A percentile compares a stretch with the other conserved stretches of the same genome.
phyloP scores from a whole-genome alignment of 495 filamentous ascomycete genomes.

The Xylaria curta region DNA sequence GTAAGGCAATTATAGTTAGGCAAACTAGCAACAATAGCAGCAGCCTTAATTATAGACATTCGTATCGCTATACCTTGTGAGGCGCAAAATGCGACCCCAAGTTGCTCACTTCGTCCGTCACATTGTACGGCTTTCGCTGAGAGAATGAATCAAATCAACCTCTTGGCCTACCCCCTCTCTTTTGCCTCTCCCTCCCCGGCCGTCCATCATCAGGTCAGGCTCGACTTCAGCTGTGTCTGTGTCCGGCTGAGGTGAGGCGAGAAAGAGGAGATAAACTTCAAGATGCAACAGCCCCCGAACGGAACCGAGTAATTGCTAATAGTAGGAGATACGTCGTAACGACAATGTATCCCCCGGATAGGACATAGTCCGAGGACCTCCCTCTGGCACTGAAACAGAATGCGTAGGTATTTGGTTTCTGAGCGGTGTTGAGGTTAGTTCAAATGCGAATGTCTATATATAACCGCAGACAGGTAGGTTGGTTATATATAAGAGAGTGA shows the following conservation, averaged over 20 bases:
- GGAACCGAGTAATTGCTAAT: background rate
- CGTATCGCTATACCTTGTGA: background rate
- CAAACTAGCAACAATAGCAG: background rate
- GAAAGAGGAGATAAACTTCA: background rate
- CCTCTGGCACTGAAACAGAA: background rate
- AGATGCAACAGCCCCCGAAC: conserved; percentile 14
- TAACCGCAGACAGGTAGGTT: background rate
- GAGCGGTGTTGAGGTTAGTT: background rate
- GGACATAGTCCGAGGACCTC: background rate
- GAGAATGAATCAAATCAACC: background rate
- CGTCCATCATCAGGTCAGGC: background rate
- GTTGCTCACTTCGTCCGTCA: background rate
- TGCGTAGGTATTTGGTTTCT: conserved; percentile 2
- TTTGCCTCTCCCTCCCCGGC: background rate
- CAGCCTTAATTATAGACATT: conserved; percentile 16
- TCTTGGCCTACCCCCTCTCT: background rate
- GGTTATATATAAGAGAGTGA: conserved; percentile 8
- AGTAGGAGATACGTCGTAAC: background rate
- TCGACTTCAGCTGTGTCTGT: background rate
- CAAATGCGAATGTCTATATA: background rate
- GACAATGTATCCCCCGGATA: background rate
- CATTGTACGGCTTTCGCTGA: background rate
- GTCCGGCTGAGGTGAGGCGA: background rate
- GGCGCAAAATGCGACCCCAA: conserved; percentile 4
- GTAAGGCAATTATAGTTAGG: background rate